Conservation (phyloP, 306 rosid genomes). For the Pueraria montana region DNA sequence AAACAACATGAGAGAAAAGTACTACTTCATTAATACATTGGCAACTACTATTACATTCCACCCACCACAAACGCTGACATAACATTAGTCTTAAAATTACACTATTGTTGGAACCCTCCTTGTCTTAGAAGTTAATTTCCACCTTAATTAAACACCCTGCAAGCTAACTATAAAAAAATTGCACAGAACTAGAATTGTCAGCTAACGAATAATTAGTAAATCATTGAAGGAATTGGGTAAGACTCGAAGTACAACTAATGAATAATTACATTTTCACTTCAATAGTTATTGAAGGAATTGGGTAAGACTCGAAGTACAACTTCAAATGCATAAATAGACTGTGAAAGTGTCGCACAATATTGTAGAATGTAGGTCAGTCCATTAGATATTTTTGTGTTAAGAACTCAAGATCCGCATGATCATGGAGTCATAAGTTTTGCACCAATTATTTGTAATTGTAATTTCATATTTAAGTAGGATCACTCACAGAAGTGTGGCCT, state of each 20-base stretch:
- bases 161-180: neutral
- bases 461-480: neutral
- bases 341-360: neutral
- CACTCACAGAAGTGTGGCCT: neutral
- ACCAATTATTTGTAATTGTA: neutral
- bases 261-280: neutral
- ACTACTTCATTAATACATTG: neutral
- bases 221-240: conserved; percentile 15
- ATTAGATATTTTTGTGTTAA: neutral
- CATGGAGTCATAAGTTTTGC: neutral
- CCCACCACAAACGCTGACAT: conserved; percentile 1
- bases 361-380: neutral
- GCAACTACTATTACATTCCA: conserved; percentile 5
- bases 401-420: neutral
- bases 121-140: conserved; percentile 18
- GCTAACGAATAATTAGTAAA: neutral
- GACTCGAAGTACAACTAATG: neutral
- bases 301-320: conserved; percentile 1
- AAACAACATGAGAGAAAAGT: conserved; percentile 1
- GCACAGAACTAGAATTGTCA: neutral
- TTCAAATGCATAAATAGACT: neutral
- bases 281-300: conserved; percentile 8
- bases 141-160: neutral
- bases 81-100: neutral
- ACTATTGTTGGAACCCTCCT: neutral